phyloP scores from a whole-genome alignment of 768 basidiomycete species.

The Trametes maxima region DNA sequence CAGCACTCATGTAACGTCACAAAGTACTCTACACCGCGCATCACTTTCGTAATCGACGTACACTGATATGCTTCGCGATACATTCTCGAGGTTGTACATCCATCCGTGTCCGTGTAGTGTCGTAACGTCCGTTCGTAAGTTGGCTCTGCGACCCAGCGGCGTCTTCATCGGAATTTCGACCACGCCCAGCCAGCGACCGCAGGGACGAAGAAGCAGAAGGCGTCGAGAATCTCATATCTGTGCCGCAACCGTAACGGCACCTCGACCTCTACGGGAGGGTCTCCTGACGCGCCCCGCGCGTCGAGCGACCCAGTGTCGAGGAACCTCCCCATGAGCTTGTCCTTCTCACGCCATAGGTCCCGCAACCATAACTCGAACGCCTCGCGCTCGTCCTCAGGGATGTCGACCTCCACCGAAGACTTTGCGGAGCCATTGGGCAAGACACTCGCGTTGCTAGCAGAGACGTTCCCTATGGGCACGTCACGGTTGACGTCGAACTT shows the following conservation, averaged over 20 bases:
- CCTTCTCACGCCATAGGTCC: slow-evolving; percentile 83
- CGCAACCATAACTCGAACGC: slow-evolving; percentile 85
- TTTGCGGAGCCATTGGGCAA: slow-evolving; percentile 30
- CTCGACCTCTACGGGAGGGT: slow-evolving; percentile 35
- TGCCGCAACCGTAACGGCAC: slow-evolving; percentile 63
- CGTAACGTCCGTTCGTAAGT: slow-evolving; percentile 8
- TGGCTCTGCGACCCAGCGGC: slow-evolving; percentile 1
- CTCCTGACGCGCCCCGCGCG: slow-evolving; percentile 20
- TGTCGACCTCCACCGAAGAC: slow-evolving; percentile 29
- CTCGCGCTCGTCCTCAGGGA: slow-evolving; percentile 36
- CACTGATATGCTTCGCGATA: slow-evolving; percentile 1
- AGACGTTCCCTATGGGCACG: slow-evolving; percentile 70
- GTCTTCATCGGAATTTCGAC: slow-evolving; percentile 23
- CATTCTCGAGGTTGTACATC: slow-evolving; percentile 9
- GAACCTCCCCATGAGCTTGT: slow-evolving; percentile 71
- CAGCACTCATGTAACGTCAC: not conserved
- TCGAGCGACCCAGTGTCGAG: slow-evolving; percentile 53
- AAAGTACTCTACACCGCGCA: slow-evolving; percentile 10
- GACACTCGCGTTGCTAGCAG: slow-evolving; percentile 38
- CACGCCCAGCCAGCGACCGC: slow-evolving; percentile 29
- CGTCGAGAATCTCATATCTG: slow-evolving; percentile 59
- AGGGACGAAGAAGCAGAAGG: slow-evolving; percentile 74
- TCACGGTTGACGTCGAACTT: slow-evolving; percentile 67
- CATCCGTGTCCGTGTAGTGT: slow-evolving; percentile 10
- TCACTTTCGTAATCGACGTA: slow-evolving; percentile 8